Base-by-base conservation (phyloP, 2,329 filamentous ascomycete species). In the Salinomyces thailandicus region DNA sequence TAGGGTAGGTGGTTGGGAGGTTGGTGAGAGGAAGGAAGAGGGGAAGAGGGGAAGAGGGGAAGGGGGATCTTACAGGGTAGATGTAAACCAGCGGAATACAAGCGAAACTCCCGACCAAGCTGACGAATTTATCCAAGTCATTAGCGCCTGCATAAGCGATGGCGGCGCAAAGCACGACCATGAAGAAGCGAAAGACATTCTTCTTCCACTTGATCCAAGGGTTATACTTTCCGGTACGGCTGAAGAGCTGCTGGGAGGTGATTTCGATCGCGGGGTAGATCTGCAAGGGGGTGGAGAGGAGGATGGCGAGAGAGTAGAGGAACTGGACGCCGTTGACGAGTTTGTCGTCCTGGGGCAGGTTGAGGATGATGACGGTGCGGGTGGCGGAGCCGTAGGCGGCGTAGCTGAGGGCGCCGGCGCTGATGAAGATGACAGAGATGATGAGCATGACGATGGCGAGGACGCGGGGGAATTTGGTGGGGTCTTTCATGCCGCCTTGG, bases 141-240 rank as follows among this genome's bases (percentile, higher is more conserved):
- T 85, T 83, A 3, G 91, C 89, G 43, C 91, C 91, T 30, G 80
- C 78, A 85, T 86, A 98, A 2, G 89, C 89, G 47, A 98, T 81
- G 40, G 78, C 63, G 1, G 87, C 83, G 54, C 91, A 96, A 16
- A 91, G 62, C 53, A 84, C 75, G 34, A 96, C 91, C 44, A 95
- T 77, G 55, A 89, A 79, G 69, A 96, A 98, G 37, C 91, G 81
- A 68, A 94, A 98, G 20, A 81, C 68, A 51, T 98, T 98, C 77
- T 98, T 98, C 71, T 96, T 84, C 91, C 91, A 98, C 68, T 98
- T 98, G 69, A 98, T 93, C 57, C 85, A 91, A 1, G 86, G 87
- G 57, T 96, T 95, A 66, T 95, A 94, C 63, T 98, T 98, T 50
- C 91, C 87, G 44, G 86, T 94, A 55, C 82, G 74, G 16, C 84